Base-by-base conservation (phyloP, 495 filamentous ascomycete species). In the Hyaloscypha finlandica region DNA sequence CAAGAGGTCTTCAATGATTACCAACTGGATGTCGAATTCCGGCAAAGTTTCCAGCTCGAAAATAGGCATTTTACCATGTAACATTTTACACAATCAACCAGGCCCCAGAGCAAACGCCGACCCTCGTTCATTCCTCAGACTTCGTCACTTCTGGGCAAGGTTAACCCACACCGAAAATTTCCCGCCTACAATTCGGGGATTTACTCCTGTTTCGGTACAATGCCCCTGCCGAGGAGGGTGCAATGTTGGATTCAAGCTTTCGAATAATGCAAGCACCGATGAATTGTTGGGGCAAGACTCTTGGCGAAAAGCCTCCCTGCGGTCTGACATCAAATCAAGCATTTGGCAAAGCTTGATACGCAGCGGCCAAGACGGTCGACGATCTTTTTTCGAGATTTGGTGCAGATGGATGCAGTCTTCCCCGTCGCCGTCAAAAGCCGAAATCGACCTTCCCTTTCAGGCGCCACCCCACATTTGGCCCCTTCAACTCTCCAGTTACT, bases 21-120 rank as follows among this genome's bases (percentile, higher is more conserved):
- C 56, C 56, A 59, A 59, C 56, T 20, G 32, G 56, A 57, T 30
- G 30, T 57, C 54, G 54, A 59, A 35, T 59, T 37, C 19, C 30
- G 56, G 8, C 25, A 59, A 37, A 19, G 32, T 59, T 59, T 59
- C 30, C 9, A 29, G n/a, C 56, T 59, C n/a, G 56, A 59, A 32
- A 59, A 59, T 20, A 2, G 53, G 11, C 19, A 29, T 11, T 32
- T 8, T 16, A 31, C 4, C 30, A 22, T 20, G 9, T 33, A 20
- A 6, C 19, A 20, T 59, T 22, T 9, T 35, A 31, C 16, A 32
- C 14, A 2, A 59, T 59, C 30, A 14, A 16, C 42, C 9, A 48
- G 16, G 25, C 25, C 25, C 25, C 25, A 25, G 25, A 25, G 25
- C 25, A 25, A 25, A 1, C 2, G 25, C 25, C 25, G 25, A 2